Evolutionary conservation across 352 stramenopile species (phyloP).

Genomic region (Globisporangium okanoganense): DNA sequence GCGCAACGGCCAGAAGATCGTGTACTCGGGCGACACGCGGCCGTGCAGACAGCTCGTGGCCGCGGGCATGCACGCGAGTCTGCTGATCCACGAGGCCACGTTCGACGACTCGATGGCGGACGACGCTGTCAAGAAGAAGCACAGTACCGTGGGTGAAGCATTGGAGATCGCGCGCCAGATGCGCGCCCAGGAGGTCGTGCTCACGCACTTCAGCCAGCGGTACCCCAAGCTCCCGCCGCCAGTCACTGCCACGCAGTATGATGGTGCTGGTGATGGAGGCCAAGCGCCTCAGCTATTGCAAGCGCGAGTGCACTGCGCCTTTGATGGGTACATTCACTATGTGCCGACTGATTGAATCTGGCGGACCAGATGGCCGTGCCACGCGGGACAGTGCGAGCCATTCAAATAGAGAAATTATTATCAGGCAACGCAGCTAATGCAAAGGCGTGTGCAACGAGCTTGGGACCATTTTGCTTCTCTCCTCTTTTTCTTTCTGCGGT

Average conservation of each 20-base stretch:
- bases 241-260: neutral
- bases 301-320: conserved; percentile 14
- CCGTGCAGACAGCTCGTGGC: conserved; percentile 73
- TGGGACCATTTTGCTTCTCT: no score
- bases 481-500: no score
- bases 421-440: no score
- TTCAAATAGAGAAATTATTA: no score
- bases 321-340: conserved; percentile 9
- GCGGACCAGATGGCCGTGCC: neutral
- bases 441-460: no score
- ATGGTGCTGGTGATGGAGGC: neutral
- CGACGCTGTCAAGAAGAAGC: conserved; percentile 91
- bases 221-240: conserved; percentile 58
- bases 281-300: neutral
- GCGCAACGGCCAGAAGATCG: conserved; percentile 43
- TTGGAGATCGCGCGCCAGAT: conserved; percentile 70
- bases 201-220: conserved; percentile 95
- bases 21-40: conserved; percentile 94
- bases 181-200: conserved; percentile 84
- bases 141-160: conserved; percentile 93
- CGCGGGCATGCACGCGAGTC: conserved; percentile 40
- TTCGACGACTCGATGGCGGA: conserved; percentile 95
- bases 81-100: conserved; percentile 97
- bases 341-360: conserved; percentile 6
- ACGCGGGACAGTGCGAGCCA: no score